Evolutionary conservation across 1,284 basidiomycete species (phyloP).

Genomic region (Exsudoporus floridanus): DNA sequence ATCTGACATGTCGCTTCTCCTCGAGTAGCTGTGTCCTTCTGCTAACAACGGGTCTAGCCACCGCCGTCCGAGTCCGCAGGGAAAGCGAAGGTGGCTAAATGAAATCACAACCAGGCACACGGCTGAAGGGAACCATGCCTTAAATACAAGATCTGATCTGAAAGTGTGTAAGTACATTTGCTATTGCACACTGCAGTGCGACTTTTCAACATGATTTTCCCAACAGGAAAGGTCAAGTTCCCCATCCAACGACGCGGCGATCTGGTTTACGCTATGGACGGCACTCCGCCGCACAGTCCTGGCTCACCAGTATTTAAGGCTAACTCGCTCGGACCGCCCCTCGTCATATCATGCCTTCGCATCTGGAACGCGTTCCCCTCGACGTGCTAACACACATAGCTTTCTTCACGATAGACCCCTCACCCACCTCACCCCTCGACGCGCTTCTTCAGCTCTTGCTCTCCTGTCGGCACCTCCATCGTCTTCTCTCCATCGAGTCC

Average conservation of each 20-base stretch:
- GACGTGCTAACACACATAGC: constrained; percentile 56
- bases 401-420: constrained; percentile 40
- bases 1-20: constrained; percentile 29
- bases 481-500: constrained; percentile 40
- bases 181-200: constrained; percentile 36
- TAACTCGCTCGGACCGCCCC: constrained; percentile 7
- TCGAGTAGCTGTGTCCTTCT: constrained; percentile 26
- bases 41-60: constrained; percentile 15
- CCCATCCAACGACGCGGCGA: constrained; percentile 37
- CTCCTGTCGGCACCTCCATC: constrained; percentile 45
- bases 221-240: constrained; percentile 38
- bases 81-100: constrained; percentile 38
- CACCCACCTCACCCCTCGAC: constrained; percentile 38
- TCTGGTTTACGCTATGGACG: constrained; percentile 37
- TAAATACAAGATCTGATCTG: constrained; percentile 40
- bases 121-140: constrained; percentile 30
- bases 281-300: constrained; percentile 33
- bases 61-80: constrained; percentile 27
- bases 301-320: constrained; percentile 30
- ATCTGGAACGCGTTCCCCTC: constrained; percentile 46
- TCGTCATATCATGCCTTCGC: constrained; percentile 40
- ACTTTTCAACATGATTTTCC: constrained; percentile 36
- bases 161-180: constrained; percentile 33
- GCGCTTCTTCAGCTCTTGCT: constrained; percentile 44
- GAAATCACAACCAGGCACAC: constrained; percentile 39